These are phyloP conservation scores for Stachybotrys chlorohalonatus DNA, from an alignment of 2,329 filamentous ascomycete genomes.

Conservation along the genomic window DNA sequence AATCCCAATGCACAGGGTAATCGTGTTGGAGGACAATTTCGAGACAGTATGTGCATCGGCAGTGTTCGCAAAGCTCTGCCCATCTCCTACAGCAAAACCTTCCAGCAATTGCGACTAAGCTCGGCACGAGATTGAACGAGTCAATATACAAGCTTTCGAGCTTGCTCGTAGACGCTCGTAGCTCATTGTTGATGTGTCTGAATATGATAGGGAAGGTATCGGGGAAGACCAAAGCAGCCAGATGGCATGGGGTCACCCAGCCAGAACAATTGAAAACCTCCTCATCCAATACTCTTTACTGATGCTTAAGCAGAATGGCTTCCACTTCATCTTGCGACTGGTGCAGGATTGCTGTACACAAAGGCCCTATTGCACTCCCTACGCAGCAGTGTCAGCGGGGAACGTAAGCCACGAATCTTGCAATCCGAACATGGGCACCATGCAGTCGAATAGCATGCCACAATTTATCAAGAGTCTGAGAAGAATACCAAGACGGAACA, in stretches of 20 bases:
- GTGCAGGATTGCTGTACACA: not conserved
- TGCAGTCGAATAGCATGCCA: not conserved
- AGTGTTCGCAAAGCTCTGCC: not conserved
- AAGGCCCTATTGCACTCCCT: not conserved
- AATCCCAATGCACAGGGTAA: not conserved
- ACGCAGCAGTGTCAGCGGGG: no score
- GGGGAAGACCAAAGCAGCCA: not conserved
- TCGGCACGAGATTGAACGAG: not conserved
- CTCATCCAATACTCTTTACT: not conserved
- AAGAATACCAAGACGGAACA: not conserved
- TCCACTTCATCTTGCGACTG: not conserved
- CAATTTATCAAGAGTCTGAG: not conserved
- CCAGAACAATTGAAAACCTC: not conserved
- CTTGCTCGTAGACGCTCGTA: not conserved
- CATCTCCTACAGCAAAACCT: not conserved
- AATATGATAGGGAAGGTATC: not conserved
- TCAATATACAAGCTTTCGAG: not conserved
- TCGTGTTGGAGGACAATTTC: not conserved
- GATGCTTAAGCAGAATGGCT: not conserved
- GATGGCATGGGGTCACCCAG: not conserved
- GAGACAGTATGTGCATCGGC: not conserved
- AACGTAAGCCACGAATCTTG: no score
- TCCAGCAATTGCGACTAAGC: not conserved
- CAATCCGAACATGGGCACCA: not conserved
- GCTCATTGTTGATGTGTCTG: not conserved